Conservation (phyloP, 164 flowering plant species). For the Platanus orientalis region DNA sequence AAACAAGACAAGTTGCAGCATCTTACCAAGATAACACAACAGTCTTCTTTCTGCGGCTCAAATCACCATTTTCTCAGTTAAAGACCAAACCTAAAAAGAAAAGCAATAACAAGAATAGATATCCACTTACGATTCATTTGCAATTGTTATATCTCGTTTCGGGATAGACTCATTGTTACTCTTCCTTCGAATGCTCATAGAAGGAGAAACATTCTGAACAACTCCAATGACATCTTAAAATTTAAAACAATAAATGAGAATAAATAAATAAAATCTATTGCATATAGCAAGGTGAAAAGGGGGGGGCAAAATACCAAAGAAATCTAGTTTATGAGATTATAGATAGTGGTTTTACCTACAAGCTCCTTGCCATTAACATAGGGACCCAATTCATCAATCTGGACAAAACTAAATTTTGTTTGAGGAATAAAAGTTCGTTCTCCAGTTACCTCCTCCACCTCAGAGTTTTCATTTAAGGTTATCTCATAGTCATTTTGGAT, state of each 20-base stretch:
- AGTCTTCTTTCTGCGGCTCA: constrained; percentile 68
- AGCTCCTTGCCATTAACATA: constrained; percentile 74
- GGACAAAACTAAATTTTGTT: constrained; percentile 70
- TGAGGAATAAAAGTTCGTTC: constrained; percentile 70
- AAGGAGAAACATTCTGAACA: constrained; percentile 76
- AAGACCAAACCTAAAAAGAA: background rate
- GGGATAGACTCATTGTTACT: constrained; percentile 76
- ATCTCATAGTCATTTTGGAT: constrained; percentile 95
- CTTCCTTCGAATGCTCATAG: constrained; percentile 77
- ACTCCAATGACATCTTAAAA: constrained; percentile 83
- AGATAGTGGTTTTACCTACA: constrained; percentile 48
- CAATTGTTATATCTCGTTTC: constrained; percentile 90
- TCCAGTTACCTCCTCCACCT: constrained; percentile 76
- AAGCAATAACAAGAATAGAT: background rate
- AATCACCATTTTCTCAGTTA: background rate
- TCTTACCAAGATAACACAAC: constrained; percentile 89
- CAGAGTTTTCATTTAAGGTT: constrained; percentile 83
- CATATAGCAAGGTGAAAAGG: background rate
- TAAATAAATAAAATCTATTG: background rate
- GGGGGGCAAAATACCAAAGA: background rate
- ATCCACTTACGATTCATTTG: constrained; percentile 73
- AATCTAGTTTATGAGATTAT: background rate
- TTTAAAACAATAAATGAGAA: background rate
- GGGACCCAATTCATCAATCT: constrained; percentile 74
- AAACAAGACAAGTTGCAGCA: too few relatives aligned